These are phyloP conservation scores for Pseudozyma tsukubaensis DNA, from an alignment of 1,284 basidiomycete genomes.

Conservation along the genomic window DNA sequence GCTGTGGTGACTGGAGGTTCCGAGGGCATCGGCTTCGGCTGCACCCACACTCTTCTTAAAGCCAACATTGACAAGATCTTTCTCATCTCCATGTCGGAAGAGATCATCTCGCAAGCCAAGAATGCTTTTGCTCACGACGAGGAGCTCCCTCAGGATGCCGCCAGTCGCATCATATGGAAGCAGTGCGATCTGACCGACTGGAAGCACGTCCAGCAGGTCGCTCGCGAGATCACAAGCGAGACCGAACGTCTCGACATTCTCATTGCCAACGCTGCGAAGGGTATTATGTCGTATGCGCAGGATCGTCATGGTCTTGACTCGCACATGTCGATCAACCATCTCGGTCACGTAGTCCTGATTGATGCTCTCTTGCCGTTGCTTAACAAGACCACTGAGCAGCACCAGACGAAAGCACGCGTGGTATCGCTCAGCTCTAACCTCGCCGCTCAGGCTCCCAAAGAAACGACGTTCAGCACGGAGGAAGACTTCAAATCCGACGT, in stretches of 20 bases:
- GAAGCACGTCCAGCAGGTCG: constrained; percentile 27
- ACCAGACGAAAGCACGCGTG: constrained; percentile 18
- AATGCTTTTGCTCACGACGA: constrained; percentile 25
- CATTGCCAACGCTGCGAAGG: constrained; percentile 35
- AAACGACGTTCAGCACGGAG: constrained; percentile 11
- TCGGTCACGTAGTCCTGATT: constrained; percentile 30
- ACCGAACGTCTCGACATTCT: constrained; percentile 29
- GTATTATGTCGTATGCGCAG: constrained; percentile 28
- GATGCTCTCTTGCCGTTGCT: constrained; percentile 24
- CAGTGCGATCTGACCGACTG: constrained; percentile 36
- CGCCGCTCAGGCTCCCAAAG: constrained; percentile 23
- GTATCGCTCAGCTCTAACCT: constrained; percentile 36
- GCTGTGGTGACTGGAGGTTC: constrained; percentile 32
- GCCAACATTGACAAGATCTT: constrained; percentile 31
- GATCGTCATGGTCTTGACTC: constrained; percentile 37
- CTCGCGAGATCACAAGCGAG: constrained; percentile 24
- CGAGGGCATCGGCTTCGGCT: constrained; percentile 31
- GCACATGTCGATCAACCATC: constrained; percentile 39
- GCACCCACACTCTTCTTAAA: constrained; percentile 37
- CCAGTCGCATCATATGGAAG: constrained; percentile 21
- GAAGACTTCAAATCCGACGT: constrained; percentile 26
- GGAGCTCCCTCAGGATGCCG: constrained; percentile 11
- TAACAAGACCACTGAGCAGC: constrained; percentile 16
- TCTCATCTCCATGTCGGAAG: constrained; percentile 26
- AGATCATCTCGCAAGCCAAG: constrained; percentile 29